These are phyloP conservation scores for Peniophora sp. DNA, from an alignment of 1,284 basidiomycete genomes.

Conservation along the genomic window DNA sequence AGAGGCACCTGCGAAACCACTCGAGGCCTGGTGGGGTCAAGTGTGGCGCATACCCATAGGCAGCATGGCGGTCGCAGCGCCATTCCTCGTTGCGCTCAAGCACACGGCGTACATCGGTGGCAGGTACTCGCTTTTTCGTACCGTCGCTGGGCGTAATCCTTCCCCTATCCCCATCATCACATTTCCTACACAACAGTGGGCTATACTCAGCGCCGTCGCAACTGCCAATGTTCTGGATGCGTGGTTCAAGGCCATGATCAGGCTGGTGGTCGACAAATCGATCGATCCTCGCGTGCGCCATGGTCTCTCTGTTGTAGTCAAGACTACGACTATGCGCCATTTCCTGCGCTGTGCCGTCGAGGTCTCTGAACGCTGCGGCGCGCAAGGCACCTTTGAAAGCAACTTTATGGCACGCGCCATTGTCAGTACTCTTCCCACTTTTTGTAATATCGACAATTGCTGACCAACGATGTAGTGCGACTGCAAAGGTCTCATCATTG, in stretches of 20 bases:
- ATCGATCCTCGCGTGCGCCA: slow-evolving; percentile 26
- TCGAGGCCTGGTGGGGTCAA: slow-evolving; percentile 21
- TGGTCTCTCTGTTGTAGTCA: slow-evolving; percentile 33
- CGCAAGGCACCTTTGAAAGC: slow-evolving; percentile 36
- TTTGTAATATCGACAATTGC: too few species aligned
- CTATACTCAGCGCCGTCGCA: slow-evolving; percentile 32
- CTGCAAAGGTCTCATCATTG: slow-evolving; percentile 29
- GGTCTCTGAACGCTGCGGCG: slow-evolving; percentile 39
- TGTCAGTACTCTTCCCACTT: too few species aligned
- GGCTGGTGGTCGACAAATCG: slow-evolving; percentile 22
- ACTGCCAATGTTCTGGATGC: slow-evolving; percentile 32
- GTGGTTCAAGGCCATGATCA: slow-evolving; percentile 19
- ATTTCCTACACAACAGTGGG: slow-evolving; percentile 40
- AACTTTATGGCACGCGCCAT: slow-evolving; percentile 31
- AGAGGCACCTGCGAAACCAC: slow-evolving; percentile 18
- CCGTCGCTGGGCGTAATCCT: slow-evolving; percentile 18
- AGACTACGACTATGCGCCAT: slow-evolving; percentile 27
- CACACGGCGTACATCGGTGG: slow-evolving; percentile 20
- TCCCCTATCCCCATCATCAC: slow-evolving; percentile 28
- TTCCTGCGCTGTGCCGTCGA: slow-evolving; percentile 21
- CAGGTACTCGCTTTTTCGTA: slow-evolving; percentile 33
- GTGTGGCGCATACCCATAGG: slow-evolving; percentile 25
- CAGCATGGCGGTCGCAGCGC: slow-evolving; percentile 18
- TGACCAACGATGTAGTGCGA: too few species aligned
- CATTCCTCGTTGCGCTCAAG: slow-evolving; percentile 17